Evolutionary conservation across 495 filamentous ascomycete genomes (phyloP), one percentile per base, ranked within the genome.

Genomic region (Lophiostoma macrostomum): DNA sequence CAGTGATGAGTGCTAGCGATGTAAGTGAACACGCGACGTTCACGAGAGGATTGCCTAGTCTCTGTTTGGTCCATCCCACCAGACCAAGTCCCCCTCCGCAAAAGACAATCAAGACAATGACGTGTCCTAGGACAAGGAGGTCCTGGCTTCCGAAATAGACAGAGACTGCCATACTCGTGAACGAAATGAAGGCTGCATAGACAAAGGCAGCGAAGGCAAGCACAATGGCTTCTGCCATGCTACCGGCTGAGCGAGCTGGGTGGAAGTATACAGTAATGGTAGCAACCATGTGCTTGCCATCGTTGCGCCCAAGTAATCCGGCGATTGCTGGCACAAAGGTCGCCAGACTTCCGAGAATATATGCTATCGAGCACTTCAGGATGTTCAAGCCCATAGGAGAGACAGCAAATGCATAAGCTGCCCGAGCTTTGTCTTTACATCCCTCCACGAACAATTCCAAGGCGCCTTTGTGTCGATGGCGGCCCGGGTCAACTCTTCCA

Each of bases 261-360:
- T 98, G 91, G 69, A 97, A 98, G 62, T 96, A 98, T 8, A 96
- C 91, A 16, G 87, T 89, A 40, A 95, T 80, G 2, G 90, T 94
- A 39, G 90, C 88, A 31, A 95, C 91, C 73, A 97, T 84, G 70
- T 97, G 93, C 67, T 98, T 98, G 19, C 91, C 90, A 74, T 97
- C 91, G 64, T 91, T 86, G 54, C 83, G 78, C 4, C 93, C 93
- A 29, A 98, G 73, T 49, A 86, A 74, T 2, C 74, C 71, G 3
- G 90, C 81, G 40, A 96, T 75, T 3, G 80, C 77, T 4, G 82
- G 80, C 56, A 88, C 82, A 60, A 91, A 96, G 0, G 93, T 97
- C 12, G 83, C 90, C 66, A 95, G 71, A 49, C 89, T 95, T 8
- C 87, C 93, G 16, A 97, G 66, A 5, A 95, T 72, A 71, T 97